Base-by-base conservation (phyloP, 2,329 filamentous ascomycete species). In the Pleurostoma richardsiae region DNA sequence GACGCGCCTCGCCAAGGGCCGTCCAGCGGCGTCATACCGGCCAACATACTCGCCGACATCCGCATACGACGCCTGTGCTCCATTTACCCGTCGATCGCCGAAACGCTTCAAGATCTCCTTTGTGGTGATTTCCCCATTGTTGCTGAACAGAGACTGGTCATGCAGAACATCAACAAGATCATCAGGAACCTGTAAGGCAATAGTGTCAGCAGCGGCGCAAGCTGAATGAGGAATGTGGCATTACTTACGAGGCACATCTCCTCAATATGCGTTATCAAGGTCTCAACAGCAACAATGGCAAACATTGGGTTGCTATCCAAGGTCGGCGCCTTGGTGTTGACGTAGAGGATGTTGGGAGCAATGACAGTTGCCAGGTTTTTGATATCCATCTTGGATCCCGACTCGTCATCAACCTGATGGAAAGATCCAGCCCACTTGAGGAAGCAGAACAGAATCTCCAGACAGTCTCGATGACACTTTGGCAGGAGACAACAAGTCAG, bases 291-390 rank as follows among this genome's bases (percentile, higher is more conserved):
- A 59, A 94, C 88, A 51, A 99, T 96, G 30, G 92, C 90, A 59
- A 88, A 80, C 71, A 97, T 96, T 51, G 90, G 94, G 56, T 96
- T 90, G 59, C 85, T 83, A 56, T 95, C 92, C 53, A 90, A 80
- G 40, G 80, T 81, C 5, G 79, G 74, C 42, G 76, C 77, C 62
- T 85, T 86, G 39, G 79, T 70, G 54, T 74, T 75, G 54, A 85
- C 88, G 57, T 88, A 91, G 10, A 96, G 77, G 51, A 99, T 90
- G 59, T 99, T 99, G 0, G 94, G 94, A 4, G 92, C 91, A 66
- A 99, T 96, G 52, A 99, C 94, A 3, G 95, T 97, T 4, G 94
- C 90, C 52, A 99, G 79, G 61, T 99, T 99, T 72, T 95, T 90
- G 45, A 95, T 88, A 64, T 99, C 94, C 94, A 99, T 99, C 76